A percentile compares a stretch with the other conserved stretches of the same genome.
These are phyloP conservation scores for Camellia oleifera DNA, from an alignment of 179 eudicot genomes.

Conservation along the genomic window DNA sequence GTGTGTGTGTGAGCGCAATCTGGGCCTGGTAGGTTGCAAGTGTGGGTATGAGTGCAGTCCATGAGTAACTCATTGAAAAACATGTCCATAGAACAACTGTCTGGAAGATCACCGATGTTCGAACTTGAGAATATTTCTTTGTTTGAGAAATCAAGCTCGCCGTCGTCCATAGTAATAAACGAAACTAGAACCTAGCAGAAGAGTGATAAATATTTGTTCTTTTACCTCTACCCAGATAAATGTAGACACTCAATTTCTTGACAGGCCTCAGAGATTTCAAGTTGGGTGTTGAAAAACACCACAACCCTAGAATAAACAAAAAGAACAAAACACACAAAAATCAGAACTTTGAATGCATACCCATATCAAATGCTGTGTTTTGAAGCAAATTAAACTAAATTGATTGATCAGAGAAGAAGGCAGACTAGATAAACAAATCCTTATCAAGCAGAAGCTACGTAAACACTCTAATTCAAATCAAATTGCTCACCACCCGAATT, in stretches of 20 bases:
- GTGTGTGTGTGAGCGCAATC: slow-evolving; percentile 76
- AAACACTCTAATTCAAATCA: background rate
- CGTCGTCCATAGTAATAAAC: slow-evolving; percentile 53
- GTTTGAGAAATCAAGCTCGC: slow-evolving; percentile 83
- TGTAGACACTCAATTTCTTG: background rate
- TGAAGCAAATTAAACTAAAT: background rate
- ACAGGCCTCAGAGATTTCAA: background rate
- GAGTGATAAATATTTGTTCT: background rate
- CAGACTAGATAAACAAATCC: background rate
- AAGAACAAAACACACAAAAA: background rate
- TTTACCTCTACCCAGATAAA: background rate
- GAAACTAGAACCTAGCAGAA: background rate
- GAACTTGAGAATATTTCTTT: slow-evolving; percentile 62
- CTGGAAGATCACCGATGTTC: slow-evolving; percentile 57
- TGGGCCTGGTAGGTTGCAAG: slow-evolving; percentile 74
- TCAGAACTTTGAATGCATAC: slow-evolving; percentile 6
- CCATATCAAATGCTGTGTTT: background rate
- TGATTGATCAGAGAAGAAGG: background rate
- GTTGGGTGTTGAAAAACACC: background rate
- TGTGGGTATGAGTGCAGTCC: slow-evolving; percentile 82
- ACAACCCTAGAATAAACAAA: slow-evolving; percentile 7
- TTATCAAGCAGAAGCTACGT: background rate
- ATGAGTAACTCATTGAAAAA: slow-evolving; percentile 67
- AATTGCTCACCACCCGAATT: background rate
- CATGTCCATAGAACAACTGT: slow-evolving; percentile 78